These are phyloP conservation scores for Venturia nashicola DNA, from an alignment of 2,329 filamentous ascomycete species.

Conservation along the genomic window DNA sequence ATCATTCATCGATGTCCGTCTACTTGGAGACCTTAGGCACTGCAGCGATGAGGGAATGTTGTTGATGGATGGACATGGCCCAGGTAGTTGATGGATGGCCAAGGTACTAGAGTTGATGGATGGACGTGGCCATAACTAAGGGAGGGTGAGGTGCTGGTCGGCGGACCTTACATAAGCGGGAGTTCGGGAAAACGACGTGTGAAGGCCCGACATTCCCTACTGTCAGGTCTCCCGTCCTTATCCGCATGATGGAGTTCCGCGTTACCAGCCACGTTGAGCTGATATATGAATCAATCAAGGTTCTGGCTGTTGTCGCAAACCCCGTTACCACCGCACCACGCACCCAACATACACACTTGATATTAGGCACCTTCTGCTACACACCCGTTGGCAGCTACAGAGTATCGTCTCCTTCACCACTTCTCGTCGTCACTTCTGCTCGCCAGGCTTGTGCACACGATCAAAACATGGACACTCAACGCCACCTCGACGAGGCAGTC, in stretches of 20 bases:
- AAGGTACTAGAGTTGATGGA: too few relatives aligned
- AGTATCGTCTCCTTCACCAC: not conserved
- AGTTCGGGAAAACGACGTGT: too few relatives aligned
- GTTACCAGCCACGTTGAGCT: not conserved
- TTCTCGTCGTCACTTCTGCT: not conserved
- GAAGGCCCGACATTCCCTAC: too few relatives aligned
- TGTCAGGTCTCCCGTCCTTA: too few relatives aligned
- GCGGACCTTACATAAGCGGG: too few relatives aligned
- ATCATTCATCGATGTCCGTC: not conserved
- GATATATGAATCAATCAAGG: not conserved
- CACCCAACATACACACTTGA: not conserved
- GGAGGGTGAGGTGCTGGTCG: too few relatives aligned
- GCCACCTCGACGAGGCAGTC: not conserved
- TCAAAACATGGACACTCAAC: slow-evolving; percentile 2
- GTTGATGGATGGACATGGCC: too few relatives aligned
- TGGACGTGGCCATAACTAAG: too few relatives aligned
- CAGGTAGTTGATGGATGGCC: too few relatives aligned
- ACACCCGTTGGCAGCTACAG: not conserved
- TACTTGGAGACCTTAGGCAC: not conserved
- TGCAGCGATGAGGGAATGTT: not conserved
- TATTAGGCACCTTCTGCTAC: not conserved
- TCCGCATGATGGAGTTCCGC: not conserved
- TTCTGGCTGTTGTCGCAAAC: not conserved
- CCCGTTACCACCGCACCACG: not conserved
- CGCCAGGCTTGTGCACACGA: not conserved